Conservation (phyloP, 2,329 filamentous ascomycete genomes). For the Aureobasidium uvarum region DNA sequence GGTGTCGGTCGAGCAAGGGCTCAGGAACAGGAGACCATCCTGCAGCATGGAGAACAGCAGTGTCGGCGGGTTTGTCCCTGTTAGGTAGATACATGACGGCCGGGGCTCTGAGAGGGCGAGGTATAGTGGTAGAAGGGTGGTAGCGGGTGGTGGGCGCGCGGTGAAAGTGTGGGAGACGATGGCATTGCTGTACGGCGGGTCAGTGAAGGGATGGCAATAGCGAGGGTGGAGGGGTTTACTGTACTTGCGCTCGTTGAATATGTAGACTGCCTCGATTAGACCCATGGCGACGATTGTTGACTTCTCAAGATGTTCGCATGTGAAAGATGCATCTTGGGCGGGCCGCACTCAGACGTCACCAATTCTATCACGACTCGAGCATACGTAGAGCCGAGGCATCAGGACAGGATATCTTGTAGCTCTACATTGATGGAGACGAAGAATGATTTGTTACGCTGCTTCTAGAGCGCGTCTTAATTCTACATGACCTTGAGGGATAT, state of each 20-base stretch:
- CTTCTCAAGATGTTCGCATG: constrained; percentile 10
- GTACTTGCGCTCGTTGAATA: constrained; percentile 94
- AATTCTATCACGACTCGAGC: not conserved
- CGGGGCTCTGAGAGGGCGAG: constrained; percentile 76
- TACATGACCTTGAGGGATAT: constrained; percentile 7
- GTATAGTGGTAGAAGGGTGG: constrained; percentile 79
- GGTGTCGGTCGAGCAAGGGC: constrained; percentile 79
- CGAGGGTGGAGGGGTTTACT: constrained; percentile 32
- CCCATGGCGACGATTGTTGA: constrained; percentile 46
- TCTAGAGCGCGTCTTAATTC: not conserved
- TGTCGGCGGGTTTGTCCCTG: constrained; percentile 78
- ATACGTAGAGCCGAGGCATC: not conserved
- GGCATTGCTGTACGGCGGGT: constrained; percentile 58
- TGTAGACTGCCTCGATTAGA: constrained; percentile 91
- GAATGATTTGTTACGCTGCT: constrained; percentile 5
- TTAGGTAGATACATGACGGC: constrained; percentile 81
- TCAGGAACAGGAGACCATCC: constrained; percentile 80
- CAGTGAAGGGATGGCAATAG: not conserved
- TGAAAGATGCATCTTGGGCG: constrained; percentile 17
- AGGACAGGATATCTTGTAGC: not conserved
- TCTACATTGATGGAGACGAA: not conserved
- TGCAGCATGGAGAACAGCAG: constrained; percentile 87
- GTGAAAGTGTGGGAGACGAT: constrained; percentile 89
- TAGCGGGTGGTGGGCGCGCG: constrained; percentile 72
- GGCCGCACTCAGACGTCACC: constrained; percentile 14